These are phyloP conservation scores for Galerina sulciceps DNA, from an alignment of 768 basidiomycete species.

Conservation along the genomic window DNA sequence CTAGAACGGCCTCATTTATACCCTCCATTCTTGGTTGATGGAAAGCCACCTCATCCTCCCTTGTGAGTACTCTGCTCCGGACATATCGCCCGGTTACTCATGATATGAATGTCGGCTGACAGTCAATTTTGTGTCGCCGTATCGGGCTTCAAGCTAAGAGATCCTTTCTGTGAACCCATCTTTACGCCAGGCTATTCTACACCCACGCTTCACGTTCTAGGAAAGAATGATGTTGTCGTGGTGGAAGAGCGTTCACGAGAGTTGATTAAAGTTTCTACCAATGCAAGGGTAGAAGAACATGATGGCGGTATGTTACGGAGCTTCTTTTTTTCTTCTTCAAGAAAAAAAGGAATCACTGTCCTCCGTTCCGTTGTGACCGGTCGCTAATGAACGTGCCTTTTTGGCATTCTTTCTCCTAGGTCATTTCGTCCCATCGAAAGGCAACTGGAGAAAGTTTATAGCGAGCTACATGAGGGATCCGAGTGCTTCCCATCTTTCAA, in stretches of 20 bases:
- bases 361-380: neutral
- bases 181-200: conserved; percentile 62
- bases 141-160: conserved; percentile 67
- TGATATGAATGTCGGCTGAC: neutral
- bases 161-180: conserved; percentile 51
- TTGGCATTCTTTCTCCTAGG: conserved; percentile 42
- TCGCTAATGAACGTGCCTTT: neutral
- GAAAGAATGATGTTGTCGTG: conserved; percentile 79
- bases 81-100: neutral
- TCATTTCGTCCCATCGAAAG: conserved; percentile 83
- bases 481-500: conserved; percentile 48
- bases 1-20: conserved; percentile 47
- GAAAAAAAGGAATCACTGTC: no score
- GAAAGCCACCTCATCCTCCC: conserved; percentile 72
- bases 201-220: conserved; percentile 78
- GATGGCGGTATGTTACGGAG: conserved; percentile 66
- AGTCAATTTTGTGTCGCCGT: conserved; percentile 80
- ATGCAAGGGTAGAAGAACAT: conserved; percentile 73
- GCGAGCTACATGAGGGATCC: conserved; percentile 66
- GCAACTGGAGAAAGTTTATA: conserved; percentile 77
- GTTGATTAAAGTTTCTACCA: conserved; percentile 57
- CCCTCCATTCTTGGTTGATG: conserved; percentile 65
- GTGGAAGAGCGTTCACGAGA: conserved; percentile 65
- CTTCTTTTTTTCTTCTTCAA: neutral
- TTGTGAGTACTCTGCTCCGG: conserved; percentile 48